Evolutionary conservation across 78 protist genomes (phyloP).

Genomic region (Dictyostelium intermedium): DNA sequence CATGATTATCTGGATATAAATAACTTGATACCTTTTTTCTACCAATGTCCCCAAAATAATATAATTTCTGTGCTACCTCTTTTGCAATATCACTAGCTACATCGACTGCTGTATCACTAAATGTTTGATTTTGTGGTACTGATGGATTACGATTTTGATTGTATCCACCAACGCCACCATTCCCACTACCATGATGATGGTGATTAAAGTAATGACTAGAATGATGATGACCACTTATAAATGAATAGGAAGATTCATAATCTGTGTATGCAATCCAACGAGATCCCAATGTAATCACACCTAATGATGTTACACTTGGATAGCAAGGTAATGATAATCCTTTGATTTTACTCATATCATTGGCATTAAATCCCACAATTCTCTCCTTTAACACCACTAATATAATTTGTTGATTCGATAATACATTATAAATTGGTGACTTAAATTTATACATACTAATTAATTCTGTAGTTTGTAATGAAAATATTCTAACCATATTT

Average conservation of each 20-base stretch:
- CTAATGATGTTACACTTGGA: conserved; percentile 26
- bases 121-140: conserved; percentile 41
- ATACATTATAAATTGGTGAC: conserved; percentile 59
- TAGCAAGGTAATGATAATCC: conserved; percentile 26
- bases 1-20: conserved; percentile 53
- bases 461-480: conserved; percentile 50
- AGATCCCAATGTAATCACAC: conserved; percentile 51
- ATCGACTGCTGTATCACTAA: conserved; percentile 68
- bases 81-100: conserved; percentile 70
- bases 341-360: conserved; percentile 31
- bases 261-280: conserved; percentile 75
- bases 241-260: background rate
- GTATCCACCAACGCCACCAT: background rate
- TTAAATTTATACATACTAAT: conserved; percentile 59
- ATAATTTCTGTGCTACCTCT: conserved; percentile 50
- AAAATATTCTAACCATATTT: conserved; percentile 62
- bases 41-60: conserved; percentile 61
- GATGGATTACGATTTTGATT: background rate
- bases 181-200: background rate
- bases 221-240: background rate
- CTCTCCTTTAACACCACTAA: conserved; percentile 45
- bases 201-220: background rate
- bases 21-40: conserved; percentile 60
- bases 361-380: conserved; percentile 58
- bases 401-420: conserved; percentile 41